phyloP scores from a whole-genome alignment of 768 basidiomycete species.

The Boletus rubroflammeus region DNA sequence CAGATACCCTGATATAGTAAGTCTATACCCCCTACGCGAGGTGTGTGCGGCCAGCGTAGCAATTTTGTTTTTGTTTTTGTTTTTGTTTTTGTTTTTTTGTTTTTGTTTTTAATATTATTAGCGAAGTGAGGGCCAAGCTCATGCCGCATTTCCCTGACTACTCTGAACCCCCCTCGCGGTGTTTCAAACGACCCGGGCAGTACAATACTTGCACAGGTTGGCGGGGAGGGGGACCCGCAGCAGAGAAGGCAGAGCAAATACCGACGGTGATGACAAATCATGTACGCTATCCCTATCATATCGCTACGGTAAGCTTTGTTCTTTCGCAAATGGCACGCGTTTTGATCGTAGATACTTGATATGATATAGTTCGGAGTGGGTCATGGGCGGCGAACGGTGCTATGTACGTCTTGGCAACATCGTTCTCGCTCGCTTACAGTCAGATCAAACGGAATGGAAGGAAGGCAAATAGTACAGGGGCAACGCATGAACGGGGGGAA shows the following conservation, averaged over 20 bases:
- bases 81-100: no score
- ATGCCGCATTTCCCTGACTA: conserved; percentile 1
- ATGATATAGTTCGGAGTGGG: background rate
- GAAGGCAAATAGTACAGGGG: background rate
- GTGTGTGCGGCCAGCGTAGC: background rate
- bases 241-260: background rate
- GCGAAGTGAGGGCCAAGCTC: conserved; percentile 23
- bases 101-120: conserved; percentile 1
- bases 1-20: conserved; percentile 11
- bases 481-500: background rate
- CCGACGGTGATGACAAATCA: conserved; percentile 3
- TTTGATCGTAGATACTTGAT: background rate
- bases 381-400: background rate
- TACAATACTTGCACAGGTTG: background rate
- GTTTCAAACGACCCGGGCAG: conserved; percentile 1
- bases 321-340: background rate
- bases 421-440: background rate
- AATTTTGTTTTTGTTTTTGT: no score
- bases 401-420: background rate
- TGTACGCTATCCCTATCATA: background rate
- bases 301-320: no score
- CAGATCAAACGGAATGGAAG: background rate
- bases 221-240: background rate
- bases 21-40: conserved; percentile 1
- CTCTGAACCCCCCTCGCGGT: background rate